phyloP scores from a whole-genome alignment of 2,329 filamentous ascomycete genomes.

The Colletotrichum sidae region DNA sequence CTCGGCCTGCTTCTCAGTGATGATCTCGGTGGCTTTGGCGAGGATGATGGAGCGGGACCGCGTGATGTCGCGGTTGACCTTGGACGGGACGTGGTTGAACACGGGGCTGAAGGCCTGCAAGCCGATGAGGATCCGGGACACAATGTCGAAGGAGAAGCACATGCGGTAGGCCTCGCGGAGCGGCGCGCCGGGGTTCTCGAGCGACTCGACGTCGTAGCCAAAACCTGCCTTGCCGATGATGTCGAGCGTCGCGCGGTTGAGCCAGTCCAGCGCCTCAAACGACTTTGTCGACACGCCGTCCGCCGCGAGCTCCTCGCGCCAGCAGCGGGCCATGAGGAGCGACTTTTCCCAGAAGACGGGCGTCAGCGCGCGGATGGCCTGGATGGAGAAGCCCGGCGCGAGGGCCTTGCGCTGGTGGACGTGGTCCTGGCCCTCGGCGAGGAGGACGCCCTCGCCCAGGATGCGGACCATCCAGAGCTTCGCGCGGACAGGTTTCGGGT shows the following conservation, averaged over 20 bases:
- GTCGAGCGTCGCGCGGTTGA: slow-evolving; percentile 44
- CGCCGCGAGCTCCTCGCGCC: too few species aligned
- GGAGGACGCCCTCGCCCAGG: slow-evolving; percentile 55
- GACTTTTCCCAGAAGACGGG: too few species aligned
- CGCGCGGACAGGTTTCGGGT: slow-evolving; percentile 50
- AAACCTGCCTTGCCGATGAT: slow-evolving; percentile 57
- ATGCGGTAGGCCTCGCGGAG: slow-evolving; percentile 54
- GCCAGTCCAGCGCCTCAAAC: too few species aligned
- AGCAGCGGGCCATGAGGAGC: too few species aligned
- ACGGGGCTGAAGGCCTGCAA: slow-evolving; percentile 55
- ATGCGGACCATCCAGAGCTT: slow-evolving; percentile 56
- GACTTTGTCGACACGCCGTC: too few species aligned
- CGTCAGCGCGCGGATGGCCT: too few species aligned
- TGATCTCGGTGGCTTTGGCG: slow-evolving; percentile 49
- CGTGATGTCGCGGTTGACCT: slow-evolving; percentile 53
- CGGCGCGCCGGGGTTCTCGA: slow-evolving; percentile 49
- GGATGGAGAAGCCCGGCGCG: too few species aligned
- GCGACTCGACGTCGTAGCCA: slow-evolving; percentile 53
- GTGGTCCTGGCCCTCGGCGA: too few species aligned
- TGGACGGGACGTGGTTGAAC: slow-evolving; percentile 51
- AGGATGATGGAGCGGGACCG: slow-evolving; percentile 49
- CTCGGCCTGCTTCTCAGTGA: slow-evolving; percentile 48
- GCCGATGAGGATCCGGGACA: slow-evolving; percentile 50
- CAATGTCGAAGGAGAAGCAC: slow-evolving; percentile 53
- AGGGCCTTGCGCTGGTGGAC: too few species aligned